A percentile compares a stretch with the other conserved stretches of the same genome.
These are phyloP conservation scores for Aspergillus chevalieri DNA, from an alignment of 2,329 filamentous ascomycete species.

Conservation along the genomic window DNA sequence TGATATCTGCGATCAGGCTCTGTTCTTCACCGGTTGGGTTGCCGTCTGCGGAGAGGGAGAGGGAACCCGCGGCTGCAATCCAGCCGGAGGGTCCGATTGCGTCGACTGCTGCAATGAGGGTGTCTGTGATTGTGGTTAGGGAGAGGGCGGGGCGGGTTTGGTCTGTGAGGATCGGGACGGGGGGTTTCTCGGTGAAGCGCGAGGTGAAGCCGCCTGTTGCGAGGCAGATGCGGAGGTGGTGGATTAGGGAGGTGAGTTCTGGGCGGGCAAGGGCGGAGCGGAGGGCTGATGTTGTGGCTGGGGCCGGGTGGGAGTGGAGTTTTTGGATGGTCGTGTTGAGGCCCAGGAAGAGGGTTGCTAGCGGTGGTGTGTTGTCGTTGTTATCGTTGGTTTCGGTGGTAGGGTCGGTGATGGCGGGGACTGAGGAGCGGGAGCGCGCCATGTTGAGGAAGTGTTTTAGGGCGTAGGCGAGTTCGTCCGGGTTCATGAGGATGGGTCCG, in stretches of 20 bases:
- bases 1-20: constrained; percentile 43
- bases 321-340: constrained; percentile 34
- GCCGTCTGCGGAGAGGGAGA: constrained; percentile 16
- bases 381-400: constrained; percentile 15
- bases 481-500: constrained; percentile 28
- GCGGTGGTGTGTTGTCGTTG: constrained; percentile 16
- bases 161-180: constrained; percentile 28
- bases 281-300: constrained; percentile 26
- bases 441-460: constrained; percentile 35
- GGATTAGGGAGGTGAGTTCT: constrained; percentile 35
- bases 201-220: constrained; percentile 38
- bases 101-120: constrained; percentile 42
- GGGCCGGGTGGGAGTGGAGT: constrained; percentile 28
- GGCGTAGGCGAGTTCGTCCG: constrained; percentile 35
- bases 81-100: constrained; percentile 44
- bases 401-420: constrained; percentile 26
- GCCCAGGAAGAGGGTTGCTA: constrained; percentile 26
- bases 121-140: constrained; percentile 34
- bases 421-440: constrained; percentile 30
- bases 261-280: constrained; percentile 34
- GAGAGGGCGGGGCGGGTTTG: constrained; percentile 32
- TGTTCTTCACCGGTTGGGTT: constrained; percentile 29
- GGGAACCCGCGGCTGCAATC: constrained; percentile 31
- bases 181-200: constrained; percentile 36
- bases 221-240: constrained; percentile 40